Evolutionary conservation across 805 yeast genomes (phyloP).

Genomic region (Phaffomyces thermotolerans): DNA sequence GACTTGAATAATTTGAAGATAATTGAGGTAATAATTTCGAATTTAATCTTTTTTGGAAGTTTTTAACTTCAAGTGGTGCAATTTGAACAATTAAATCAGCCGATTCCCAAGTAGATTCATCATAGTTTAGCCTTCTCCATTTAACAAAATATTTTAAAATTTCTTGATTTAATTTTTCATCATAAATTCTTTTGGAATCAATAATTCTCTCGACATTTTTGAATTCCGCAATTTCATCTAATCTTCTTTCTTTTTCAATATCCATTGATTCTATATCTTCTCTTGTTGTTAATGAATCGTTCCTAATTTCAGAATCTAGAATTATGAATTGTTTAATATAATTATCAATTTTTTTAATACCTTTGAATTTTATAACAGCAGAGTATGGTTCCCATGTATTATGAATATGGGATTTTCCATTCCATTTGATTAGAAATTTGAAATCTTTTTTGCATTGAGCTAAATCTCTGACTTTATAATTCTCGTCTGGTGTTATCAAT

Average conservation of each 20-base stretch:
- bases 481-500: slow-evolving; percentile 29
- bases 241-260: slow-evolving; percentile 75
- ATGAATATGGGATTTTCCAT: slow-evolving; percentile 80
- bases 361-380: slow-evolving; percentile 43
- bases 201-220: slow-evolving; percentile 86
- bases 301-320: slow-evolving; percentile 66
- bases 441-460: slow-evolving; percentile 52
- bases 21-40: slow-evolving; percentile 80
- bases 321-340: slow-evolving; percentile 75
- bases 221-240: slow-evolving; percentile 79
- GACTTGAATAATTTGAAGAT: slow-evolving; percentile 66
- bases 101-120: slow-evolving; percentile 95
- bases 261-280: slow-evolving; percentile 95
- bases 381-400: slow-evolving; percentile 86
- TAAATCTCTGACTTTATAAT: slow-evolving; percentile 27
- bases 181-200: slow-evolving; percentile 63
- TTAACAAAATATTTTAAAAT: slow-evolving; percentile 79
- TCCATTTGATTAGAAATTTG: slow-evolving; percentile 76
- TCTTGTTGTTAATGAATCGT: slow-evolving; percentile 74
- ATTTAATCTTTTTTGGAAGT: slow-evolving; percentile 71
- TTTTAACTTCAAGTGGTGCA: slow-evolving; percentile 78
- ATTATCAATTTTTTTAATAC: slow-evolving; percentile 82
- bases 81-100: slow-evolving; percentile 79
- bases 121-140: slow-evolving; percentile 91
- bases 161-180: slow-evolving; percentile 51